Evolutionary conservation across 2,329 filamentous ascomycete species (phyloP), one percentile per base, ranked within the genome.

Genomic region (Nothophaeocryptopus gaeumannii): DNA sequence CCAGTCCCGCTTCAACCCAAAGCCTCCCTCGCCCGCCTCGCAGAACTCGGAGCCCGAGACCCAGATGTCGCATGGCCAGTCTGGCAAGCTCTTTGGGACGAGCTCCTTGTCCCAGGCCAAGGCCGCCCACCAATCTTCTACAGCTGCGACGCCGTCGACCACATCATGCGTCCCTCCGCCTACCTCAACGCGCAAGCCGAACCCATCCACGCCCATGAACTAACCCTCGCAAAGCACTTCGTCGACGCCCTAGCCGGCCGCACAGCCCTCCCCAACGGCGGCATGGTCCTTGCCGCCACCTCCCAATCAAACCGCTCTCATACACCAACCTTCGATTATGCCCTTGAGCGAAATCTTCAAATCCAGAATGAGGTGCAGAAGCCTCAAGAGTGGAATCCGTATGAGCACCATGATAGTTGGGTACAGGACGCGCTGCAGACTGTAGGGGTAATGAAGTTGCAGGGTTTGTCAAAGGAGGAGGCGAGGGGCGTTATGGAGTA

Each of bases 401-500:
- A 80, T 62, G 72, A 71, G 50, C 68, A 71, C 4, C 65, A 76
- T 9, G 82, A 85, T 57, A 58, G 70, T 51, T 71, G 78, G n/a
- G 76, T 80, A 1, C 65, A 80, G 47, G 72, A 77, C 1, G 66
- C 60, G 2, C 54, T 76, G 50, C 70, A 72, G 49, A 66, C 67
- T 7, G 67, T 80, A 10, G 44, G 47, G 3, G 66, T 80, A 2
- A 69, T 77, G 59, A 77, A 80, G 14, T 66, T 96, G 14, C 77
- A 79, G 36, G 86, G 88, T 8, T 63, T 96, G 58, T 85, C 75
- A 61, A 88, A 85, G 70, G 72, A 78, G 2, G 92, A 97, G 72
- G 84, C 88, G 9, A 81, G 85, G 52, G 79, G 83, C 0, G 75
- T 95, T 60, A 85, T 97, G 83, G 90, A 96, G 74, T 97, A 96